These are phyloP conservation scores for Aspergillus melleus DNA, from an alignment of 2,329 filamentous ascomycete species.

Conservation along the genomic window DNA sequence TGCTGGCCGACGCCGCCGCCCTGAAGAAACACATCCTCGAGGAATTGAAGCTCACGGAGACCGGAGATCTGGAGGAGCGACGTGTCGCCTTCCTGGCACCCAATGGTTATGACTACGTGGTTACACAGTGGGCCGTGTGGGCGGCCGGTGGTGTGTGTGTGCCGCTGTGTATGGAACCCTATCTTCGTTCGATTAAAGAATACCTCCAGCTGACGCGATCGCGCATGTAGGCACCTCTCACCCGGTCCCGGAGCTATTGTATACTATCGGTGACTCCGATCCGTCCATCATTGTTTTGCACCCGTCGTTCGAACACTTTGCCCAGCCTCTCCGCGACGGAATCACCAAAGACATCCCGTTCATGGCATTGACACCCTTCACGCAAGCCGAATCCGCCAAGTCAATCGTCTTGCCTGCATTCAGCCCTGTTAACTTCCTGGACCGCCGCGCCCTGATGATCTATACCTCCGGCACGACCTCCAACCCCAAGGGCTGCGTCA, in stretches of 20 bases:
- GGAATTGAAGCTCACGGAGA: conserved; percentile 23
- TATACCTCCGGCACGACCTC: conserved; percentile 46
- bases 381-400: conserved; percentile 21
- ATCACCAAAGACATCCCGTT: conserved; percentile 30
- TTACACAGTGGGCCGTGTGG: conserved; percentile 46
- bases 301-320: conserved; percentile 38
- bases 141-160: conserved; percentile 46
- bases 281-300: conserved; percentile 45
- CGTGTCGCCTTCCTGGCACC: conserved; percentile 42
- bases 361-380: conserved; percentile 26
- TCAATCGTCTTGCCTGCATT: conserved; percentile 34
- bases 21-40: conserved; percentile 40
- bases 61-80: conserved; percentile 37
- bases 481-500: conserved; percentile 46
- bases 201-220: neutral
- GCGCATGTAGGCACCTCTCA: conserved; percentile 39
- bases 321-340: conserved; percentile 31
- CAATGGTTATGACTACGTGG: conserved; percentile 45
- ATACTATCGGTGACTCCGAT: conserved; percentile 44
- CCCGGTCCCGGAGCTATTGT: conserved; percentile 43
- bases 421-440: conserved; percentile 25
- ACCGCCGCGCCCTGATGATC: conserved; percentile 42
- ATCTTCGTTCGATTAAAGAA: neutral
- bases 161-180: conserved; percentile 39
- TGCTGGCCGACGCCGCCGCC: conserved; percentile 39